Percentiles rank a stretch among this genome's conserved stretches.
Evolutionary conservation across 257 asterid species (phyloP).

Genomic region (Prunella vulgaris): DNA sequence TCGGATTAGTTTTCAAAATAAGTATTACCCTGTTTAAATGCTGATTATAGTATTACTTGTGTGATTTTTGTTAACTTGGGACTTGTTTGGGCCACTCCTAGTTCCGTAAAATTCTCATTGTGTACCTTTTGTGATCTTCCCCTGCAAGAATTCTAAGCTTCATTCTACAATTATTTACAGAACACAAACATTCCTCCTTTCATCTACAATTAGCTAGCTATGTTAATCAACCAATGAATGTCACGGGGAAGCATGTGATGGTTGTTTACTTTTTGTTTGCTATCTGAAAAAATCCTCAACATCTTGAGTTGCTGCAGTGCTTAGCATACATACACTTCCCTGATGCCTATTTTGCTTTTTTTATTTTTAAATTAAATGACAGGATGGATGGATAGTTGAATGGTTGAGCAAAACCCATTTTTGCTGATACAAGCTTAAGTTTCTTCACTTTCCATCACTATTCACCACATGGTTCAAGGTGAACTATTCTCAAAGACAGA

Average conservation of each 20-base stretch:
- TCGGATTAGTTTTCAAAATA: too few relatives aligned
- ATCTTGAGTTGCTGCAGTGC: background rate
- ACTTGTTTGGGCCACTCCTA: too few relatives aligned
- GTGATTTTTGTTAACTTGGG: too few relatives aligned
- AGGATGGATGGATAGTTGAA: slow-evolving; percentile 7
- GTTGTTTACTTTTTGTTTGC: background rate
- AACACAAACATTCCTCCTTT: background rate
- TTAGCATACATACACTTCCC: background rate
- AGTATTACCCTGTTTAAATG: too few relatives aligned
- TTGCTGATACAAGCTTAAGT: background rate
- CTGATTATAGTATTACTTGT: too few relatives aligned
- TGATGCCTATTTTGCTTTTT: background rate
- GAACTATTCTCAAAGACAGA: slow-evolving; percentile 6
- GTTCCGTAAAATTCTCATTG: too few relatives aligned
- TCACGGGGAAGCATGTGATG: background rate
- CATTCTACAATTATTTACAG: too few relatives aligned
- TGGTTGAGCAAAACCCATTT: background rate
- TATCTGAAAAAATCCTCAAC: background rate
- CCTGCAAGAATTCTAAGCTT: too few relatives aligned
- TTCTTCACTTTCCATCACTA: background rate
- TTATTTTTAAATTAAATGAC: background rate
- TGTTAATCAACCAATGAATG: background rate
- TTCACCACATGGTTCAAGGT: slow-evolving; percentile 1
- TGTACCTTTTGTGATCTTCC: too few relatives aligned
- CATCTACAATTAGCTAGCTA: background rate